Percentiles rank a stretch among this genome's conserved stretches.
These are phyloP conservation scores for Pseudonitzschia pungens DNA, from an alignment of 108 stramenopile genomes.

Conservation along the genomic window DNA sequence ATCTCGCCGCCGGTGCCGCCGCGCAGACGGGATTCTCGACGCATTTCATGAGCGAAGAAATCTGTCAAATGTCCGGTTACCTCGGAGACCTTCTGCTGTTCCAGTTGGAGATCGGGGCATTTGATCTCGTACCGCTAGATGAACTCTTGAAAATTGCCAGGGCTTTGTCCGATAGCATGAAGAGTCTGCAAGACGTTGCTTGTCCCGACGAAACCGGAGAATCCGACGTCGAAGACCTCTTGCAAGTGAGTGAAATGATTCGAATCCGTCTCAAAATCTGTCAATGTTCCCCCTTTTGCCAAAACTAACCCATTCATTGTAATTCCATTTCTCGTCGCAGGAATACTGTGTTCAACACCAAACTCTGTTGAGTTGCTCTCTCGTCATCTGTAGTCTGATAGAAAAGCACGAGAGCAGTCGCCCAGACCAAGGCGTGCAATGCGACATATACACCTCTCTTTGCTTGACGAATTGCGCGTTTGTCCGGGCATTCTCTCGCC, in stretches of 20 bases:
- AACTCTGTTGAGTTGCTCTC: constrained; percentile 5
- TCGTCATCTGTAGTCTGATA: constrained; percentile 1
- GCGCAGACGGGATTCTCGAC: constrained; percentile 23
- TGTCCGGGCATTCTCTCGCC: background rate
- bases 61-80: constrained; percentile 13
- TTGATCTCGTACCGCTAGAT: constrained; percentile 6
- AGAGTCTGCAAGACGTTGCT: background rate
- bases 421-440: constrained; percentile 5
- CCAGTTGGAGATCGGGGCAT: constrained; percentile 23
- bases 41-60: constrained; percentile 14
- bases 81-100: constrained; percentile 22
- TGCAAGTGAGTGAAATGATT: constrained; percentile 9
- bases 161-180: background rate
- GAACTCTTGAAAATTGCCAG: background rate
- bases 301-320: background rate
- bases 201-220: background rate
- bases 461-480: constrained; percentile 13
- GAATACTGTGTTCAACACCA: constrained; percentile 11
- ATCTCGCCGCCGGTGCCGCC: constrained; percentile 13
- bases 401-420: constrained; percentile 1
- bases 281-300: too few relatives aligned
- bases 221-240: background rate
- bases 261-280: too few relatives aligned
- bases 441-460: constrained; percentile 7
- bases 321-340: background rate